A percentile compares a stretch with the other conserved stretches of the same genome.
Evolutionary conservation across 2,329 filamentous ascomycete genomes (phyloP).

Genomic region (Aspergillus quadrilineatus): DNA sequence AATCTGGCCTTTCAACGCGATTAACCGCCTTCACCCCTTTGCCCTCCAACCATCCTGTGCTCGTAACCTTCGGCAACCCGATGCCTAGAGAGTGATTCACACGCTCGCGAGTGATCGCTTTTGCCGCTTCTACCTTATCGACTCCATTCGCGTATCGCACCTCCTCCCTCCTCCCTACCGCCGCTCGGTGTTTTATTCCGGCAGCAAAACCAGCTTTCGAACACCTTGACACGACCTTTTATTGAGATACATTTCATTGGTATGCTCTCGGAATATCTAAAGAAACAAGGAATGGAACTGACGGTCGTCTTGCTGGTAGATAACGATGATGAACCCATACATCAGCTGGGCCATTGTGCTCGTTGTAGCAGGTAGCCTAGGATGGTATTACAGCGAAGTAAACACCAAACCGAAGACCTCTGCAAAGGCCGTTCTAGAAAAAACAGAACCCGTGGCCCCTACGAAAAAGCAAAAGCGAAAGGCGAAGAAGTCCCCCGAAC

Average conservation of each 20-base stretch:
- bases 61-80: constrained; percentile 11
- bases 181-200: constrained; percentile 2
- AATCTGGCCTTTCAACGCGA: constrained; percentile 24
- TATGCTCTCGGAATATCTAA: constrained; percentile 8
- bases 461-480: constrained; percentile 47
- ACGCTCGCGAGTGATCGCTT: constrained; percentile 18
- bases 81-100: constrained; percentile 17
- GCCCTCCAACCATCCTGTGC: constrained; percentile 11
- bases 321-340: constrained; percentile 44
- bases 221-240: constrained; percentile 12
- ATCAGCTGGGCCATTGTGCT: constrained; percentile 47
- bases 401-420: constrained; percentile 32
- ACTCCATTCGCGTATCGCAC: constrained; percentile 3
- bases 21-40: constrained; percentile 14
- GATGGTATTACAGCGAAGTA: constrained; percentile 43
- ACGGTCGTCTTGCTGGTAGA: background rate
- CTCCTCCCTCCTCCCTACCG: background rate
- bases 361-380: constrained; percentile 41
- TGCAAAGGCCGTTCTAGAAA: constrained; percentile 34
- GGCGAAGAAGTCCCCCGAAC: constrained; percentile 34
- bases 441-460: constrained; percentile 30
- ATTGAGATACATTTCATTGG: background rate
- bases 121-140: background rate
- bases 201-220: background rate
- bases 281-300: background rate